Evolutionary conservation across 2,329 filamentous ascomycete genomes (phyloP).

Genomic region (Beauveria caledonica): DNA sequence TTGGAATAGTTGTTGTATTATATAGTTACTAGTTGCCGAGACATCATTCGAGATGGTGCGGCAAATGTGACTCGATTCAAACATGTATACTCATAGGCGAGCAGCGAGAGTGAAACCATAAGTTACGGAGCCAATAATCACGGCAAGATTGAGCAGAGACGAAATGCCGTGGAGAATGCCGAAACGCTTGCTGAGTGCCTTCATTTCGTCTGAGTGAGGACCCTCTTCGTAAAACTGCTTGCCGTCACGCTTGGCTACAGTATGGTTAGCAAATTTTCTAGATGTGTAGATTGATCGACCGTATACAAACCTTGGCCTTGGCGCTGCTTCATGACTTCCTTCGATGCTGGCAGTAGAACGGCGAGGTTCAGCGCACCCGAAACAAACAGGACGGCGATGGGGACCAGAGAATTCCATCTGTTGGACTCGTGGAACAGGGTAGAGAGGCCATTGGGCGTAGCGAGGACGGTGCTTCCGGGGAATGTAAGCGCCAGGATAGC

Average conservation of each 20-base stretch:
- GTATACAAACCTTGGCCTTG: constrained; percentile 62
- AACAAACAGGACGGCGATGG: constrained; percentile 62
- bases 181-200: constrained; percentile 69
- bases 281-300: constrained; percentile 1
- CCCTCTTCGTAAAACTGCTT: constrained; percentile 76
- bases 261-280: neutral
- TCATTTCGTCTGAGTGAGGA: constrained; percentile 80
- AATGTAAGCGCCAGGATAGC: constrained; percentile 70
- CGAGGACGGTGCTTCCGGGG: constrained; percentile 50
- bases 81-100: constrained; percentile 16
- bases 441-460: constrained; percentile 38
- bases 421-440: constrained; percentile 54
- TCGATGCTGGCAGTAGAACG: constrained; percentile 67
- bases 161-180: constrained; percentile 73
- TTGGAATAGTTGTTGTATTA: neutral
- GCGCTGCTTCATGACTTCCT: constrained; percentile 63
- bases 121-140: constrained; percentile 58
- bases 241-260: constrained; percentile 70
- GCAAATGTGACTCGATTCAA: neutral
- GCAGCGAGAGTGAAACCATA: constrained; percentile 72
- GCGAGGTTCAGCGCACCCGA: constrained; percentile 63
- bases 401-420: constrained; percentile 55
- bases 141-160: constrained; percentile 67
- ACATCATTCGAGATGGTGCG: neutral
- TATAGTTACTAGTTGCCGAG: neutral